Base-by-base conservation (phyloP, 345 rosid species). In the Rhizophora apiculata region DNA sequence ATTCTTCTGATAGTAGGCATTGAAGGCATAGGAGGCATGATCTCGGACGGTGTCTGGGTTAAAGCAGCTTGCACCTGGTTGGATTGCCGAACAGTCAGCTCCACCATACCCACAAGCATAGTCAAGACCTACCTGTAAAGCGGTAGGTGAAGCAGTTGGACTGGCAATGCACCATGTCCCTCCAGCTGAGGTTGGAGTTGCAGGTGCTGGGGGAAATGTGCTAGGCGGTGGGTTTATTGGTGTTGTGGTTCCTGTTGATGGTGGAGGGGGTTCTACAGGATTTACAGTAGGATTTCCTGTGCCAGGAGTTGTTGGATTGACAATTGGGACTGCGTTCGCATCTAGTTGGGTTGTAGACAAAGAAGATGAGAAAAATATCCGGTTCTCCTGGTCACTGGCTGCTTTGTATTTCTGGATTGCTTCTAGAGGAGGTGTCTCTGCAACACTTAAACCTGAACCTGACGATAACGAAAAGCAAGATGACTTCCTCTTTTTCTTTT, bases 101-200 rank as follows among this genome's bases (percentile, higher is more conserved):
- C 97, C 98, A 57, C 96, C 97, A 37, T 84, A 92, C 49, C 99
- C 98, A 21, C 99, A 92, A 31, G 98, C 98, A 24, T 92, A 95
- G 79, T 95, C 99, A 60, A 95, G 81, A 67, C 98, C 98, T 51
- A 95, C 99, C 71, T 95, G 98, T 56, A 92, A 77, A 53, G 96
- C 85, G 36, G 98, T 95, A 48, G 81, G 68, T 0, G 96, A 87
- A 65, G 99, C 90, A 62, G 77, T 71, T 49, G 93, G 84, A 56
- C 80, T 95, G 6, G 96, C 92, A 65, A 88, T 78, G 37, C 99
- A 95, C 96, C 93, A 92, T 62, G 77, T 62, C 15, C 96, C 93
- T 2, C 89, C 80, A 46, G 76, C 72, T 72, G 85, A 53, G 15
- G 80, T 64, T 0, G 88, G 80, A 67, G 78, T 54, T 36, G 82